Base-by-base conservation (phyloP, 139 green algal species). In the Asterochloris sp. region DNA sequence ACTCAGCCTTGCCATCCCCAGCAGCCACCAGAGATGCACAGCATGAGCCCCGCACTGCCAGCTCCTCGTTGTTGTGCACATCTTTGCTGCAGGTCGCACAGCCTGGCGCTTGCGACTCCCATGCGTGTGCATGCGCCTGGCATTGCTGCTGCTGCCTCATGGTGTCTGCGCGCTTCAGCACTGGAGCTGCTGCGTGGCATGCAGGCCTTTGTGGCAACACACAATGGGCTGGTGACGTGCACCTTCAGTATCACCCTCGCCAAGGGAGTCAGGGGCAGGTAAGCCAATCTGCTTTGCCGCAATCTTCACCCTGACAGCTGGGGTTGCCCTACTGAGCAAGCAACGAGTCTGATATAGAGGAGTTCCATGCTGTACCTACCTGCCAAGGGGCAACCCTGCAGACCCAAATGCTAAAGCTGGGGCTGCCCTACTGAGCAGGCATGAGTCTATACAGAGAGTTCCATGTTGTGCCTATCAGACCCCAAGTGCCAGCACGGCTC, bases 201-300 rank as follows among this genome's bases (percentile, higher is more conserved):
- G 81, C 85, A 91, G n/a, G 91, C 87, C 16, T 88, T 87, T 76
- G 83, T 94, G 62, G 84, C 89, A 15, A 83, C 89, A 27, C 82
- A 92, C 83, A 80, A 71, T 69, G 87, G 87, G n/a, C 17, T 14
- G 28, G 73, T 69, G 24, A 82, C 76, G 4, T 17, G 62, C 19
- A 61, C 79, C 16, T 83, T 86, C 47, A 78, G 64, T 4, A n/a
- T 96, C 73, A 81, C 76, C 60, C 78, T 96, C 10, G 85, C 86
- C 47, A 96, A 96, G 85, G 93, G 89, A 12, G 76, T 76, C 4
- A 85, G 91, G 61, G 87, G 68, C 76, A 79, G 91, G 47, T 80
- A 78, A 21, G 78, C 66, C 19, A 26, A 24, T 73, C 19, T 73
- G 47, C 47, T 27, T 23, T 68, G 38, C 38, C 38, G 38, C 38